A percentile compares a stretch with the other conserved stretches of the same genome.
phyloP scores from a whole-genome alignment of 148 eudicot genomes.

The Rhododendron griersonianum region DNA sequence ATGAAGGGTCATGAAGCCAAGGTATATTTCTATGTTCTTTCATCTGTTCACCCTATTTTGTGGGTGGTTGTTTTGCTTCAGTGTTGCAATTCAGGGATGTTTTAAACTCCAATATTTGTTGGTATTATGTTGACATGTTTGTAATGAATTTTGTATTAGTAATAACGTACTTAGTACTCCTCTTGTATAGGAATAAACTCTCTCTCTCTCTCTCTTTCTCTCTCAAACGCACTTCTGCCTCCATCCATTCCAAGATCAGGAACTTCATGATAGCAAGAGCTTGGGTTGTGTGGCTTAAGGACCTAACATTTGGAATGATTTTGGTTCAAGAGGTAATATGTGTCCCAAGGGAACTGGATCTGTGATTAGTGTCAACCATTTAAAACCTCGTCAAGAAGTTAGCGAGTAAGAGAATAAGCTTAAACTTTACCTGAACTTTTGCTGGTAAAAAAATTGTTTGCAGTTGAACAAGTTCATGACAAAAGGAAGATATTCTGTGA shows the following conservation, averaged over 20 bases:
- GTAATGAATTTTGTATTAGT: neutral
- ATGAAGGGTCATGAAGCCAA: constrained; percentile 25
- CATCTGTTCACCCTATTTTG: too few species aligned
- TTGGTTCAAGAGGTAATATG: neutral
- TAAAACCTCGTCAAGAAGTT: neutral
- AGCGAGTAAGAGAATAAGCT: neutral
- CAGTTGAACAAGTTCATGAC: neutral
- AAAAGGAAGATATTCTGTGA: neutral
- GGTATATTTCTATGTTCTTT: neutral
- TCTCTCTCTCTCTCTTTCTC: too few species aligned
- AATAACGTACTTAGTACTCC: neutral
- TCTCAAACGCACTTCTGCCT: too few species aligned
- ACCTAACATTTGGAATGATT: neutral
- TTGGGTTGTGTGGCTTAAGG: neutral
- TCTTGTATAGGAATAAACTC: neutral
- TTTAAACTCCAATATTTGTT: neutral
- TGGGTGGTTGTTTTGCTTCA: neutral
- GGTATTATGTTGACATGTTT: neutral
- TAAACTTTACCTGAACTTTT: neutral
- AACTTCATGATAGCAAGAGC: neutral
- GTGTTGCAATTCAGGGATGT: neutral
- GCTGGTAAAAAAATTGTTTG: neutral
- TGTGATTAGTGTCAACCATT: neutral
- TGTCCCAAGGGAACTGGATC: neutral
- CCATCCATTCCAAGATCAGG: neutral